phyloP scores from a whole-genome alignment of 2,329 filamentous ascomycete genomes.

The Beauveria sp. region DNA sequence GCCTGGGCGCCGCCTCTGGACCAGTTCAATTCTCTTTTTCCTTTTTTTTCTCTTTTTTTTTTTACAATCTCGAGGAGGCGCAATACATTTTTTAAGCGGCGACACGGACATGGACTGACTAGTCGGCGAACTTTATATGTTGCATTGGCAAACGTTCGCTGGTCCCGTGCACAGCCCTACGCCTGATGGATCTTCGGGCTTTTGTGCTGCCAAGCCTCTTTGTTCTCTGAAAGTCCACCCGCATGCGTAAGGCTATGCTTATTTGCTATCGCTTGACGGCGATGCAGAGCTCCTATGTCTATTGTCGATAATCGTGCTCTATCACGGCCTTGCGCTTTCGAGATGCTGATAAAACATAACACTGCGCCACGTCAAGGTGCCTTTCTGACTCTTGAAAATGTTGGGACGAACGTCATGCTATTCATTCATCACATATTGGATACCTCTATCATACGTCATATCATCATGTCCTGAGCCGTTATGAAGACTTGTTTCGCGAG shows the following conservation, averaged over 20 bases:
- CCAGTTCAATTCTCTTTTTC: neutral
- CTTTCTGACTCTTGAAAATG: no score
- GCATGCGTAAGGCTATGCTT: slow-evolving; percentile 5
- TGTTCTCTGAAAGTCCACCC: neutral
- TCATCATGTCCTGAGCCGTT: neutral
- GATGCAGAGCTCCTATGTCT: neutral
- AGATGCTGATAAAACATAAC: no score
- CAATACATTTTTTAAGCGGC: neutral
- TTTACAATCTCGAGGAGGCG: neutral
- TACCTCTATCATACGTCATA: neutral
- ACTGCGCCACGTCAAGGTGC: no score
- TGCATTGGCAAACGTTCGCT: neutral
- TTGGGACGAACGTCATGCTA: no score
- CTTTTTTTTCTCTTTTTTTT: no score
- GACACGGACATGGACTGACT: neutral
- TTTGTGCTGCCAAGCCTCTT: neutral
- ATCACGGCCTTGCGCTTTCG: no score
- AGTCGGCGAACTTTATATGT: neutral
- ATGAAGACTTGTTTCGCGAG: slow-evolving; percentile 5
- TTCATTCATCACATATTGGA: no score
- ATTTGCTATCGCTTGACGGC: neutral
- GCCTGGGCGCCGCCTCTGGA: neutral
- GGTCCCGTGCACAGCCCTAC: neutral
- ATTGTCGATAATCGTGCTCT: neutral
- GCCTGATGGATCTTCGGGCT: neutral